Base-by-base conservation (phyloP, 495 filamentous ascomycete genomes). In the Rusavskia elegans region DNA sequence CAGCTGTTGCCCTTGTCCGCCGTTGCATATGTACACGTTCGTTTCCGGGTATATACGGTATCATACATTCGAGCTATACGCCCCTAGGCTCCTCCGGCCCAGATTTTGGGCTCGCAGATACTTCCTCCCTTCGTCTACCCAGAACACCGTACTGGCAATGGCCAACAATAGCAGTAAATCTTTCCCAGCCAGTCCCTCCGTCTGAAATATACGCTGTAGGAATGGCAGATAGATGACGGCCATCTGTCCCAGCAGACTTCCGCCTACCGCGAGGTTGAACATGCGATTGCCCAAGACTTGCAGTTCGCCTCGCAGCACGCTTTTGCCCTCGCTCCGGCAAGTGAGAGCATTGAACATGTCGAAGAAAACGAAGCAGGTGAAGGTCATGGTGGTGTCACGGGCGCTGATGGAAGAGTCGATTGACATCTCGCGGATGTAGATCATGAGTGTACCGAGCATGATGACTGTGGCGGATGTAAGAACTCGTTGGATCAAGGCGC, bases 341-440 rank as follows among this genome's bases (percentile, higher is more conserved):
- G 87, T 83, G 14, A 98, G 72, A 0, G 92, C 92, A 64, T 96
- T 95, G 72, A 95, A 93, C 92, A 98, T 97, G 70, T 98, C 92
- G 64, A 95, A 98, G 25, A 97, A 74, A 21, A 98, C 92, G 61
- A 98, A 98, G 67, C 87, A 93, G 20, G 92, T 98, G 65, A 98
- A 98, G 1, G 92, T 98, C 87, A 96, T 95, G 53, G 92, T 98
- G 16, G 92, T 98, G 70, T 98, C 92, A 60, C 93, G 87, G 29
- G 84, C 86, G 11, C 81, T 94, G 49, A 96, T 83, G 45, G 80
- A 68, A 45, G 87, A 65, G 19, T 71, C 68, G 14, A 63, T 65
- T 23, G 77, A 71, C 86, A 98, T 95, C 64, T 97, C 90, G 63
- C 81, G 82, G 49, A 83, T 78, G 66, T 98, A 98, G 53, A 93